Evolutionary conservation across 2,329 filamentous ascomycete genomes (phyloP).

Genomic region (Trichoderma citrinoviride): DNA sequence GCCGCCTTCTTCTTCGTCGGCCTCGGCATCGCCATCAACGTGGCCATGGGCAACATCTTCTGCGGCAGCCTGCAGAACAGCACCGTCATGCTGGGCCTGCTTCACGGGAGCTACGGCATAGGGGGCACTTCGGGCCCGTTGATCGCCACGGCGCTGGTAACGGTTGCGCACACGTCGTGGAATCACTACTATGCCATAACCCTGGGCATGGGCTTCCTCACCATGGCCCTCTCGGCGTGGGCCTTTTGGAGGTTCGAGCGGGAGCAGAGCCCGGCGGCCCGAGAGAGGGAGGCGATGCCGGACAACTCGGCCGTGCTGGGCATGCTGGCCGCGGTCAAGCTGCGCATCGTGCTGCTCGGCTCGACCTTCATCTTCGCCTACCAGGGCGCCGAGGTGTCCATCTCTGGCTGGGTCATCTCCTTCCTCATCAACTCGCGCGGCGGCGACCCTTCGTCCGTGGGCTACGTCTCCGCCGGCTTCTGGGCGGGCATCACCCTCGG

Average conservation of each 20-base stretch:
- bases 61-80: conserved; percentile 53
- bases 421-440: conserved; percentile 73
- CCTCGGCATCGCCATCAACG: conserved; percentile 54
- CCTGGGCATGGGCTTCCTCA: conserved; percentile 56
- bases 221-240: conserved; percentile 60
- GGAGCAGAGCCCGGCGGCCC: conserved; percentile 47
- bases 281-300: conserved; percentile 30
- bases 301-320: conserved; percentile 36
- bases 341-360: conserved; percentile 66
- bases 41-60: conserved; percentile 60
- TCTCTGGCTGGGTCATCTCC: conserved; percentile 83
- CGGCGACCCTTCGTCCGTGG: conserved; percentile 67
- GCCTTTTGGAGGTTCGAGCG: conserved; percentile 68
- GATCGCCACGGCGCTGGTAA: conserved; percentile 70
- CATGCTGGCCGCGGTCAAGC: conserved; percentile 49
- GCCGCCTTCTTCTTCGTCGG: conserved; percentile 67
- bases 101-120: conserved; percentile 67
- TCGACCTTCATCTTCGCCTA: conserved; percentile 83
- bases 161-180: conserved; percentile 58
- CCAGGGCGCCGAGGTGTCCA: conserved; percentile 79
- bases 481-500: conserved; percentile 74
- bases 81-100: conserved; percentile 56
- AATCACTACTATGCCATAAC: conserved; percentile 70
- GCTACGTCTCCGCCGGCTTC: conserved; percentile 74
- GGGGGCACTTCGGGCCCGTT: conserved; percentile 67